Percentiles rank a stretch among this genome's conserved stretches.
phyloP scores from a whole-genome alignment of 306 rosid genomes.

The Prunus mume region DNA sequence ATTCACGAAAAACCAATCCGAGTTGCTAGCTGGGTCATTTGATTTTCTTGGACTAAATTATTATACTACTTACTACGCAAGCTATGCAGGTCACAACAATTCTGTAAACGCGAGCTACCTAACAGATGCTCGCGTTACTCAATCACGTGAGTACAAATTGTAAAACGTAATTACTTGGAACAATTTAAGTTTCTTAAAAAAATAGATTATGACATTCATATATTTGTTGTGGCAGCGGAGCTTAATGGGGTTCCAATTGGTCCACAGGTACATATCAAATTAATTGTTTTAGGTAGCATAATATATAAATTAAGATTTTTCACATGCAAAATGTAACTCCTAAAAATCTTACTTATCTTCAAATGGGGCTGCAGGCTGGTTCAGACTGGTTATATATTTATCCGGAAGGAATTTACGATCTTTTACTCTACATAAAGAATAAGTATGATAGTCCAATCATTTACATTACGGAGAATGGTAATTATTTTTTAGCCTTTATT shows the following conservation, averaged over 20 bases:
- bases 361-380: slow-evolving; percentile 14
- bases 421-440: slow-evolving; percentile 42
- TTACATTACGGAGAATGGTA: slow-evolving; percentile 73
- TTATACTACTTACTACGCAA: slow-evolving; percentile 49
- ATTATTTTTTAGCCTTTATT: background rate
- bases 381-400: slow-evolving; percentile 38
- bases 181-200: too few relatives aligned
- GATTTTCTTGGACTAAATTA: slow-evolving; percentile 69
- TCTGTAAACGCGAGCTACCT: slow-evolving; percentile 15
- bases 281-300: background rate
- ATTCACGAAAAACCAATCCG: slow-evolving; percentile 41
- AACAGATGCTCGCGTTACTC: slow-evolving; percentile 32
- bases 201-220: background rate
- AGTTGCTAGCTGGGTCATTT: slow-evolving; percentile 45
- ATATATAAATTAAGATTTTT: background rate
- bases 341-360: background rate
- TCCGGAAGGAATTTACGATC: slow-evolving; percentile 51
- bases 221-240: slow-evolving; percentile 16
- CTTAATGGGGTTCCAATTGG: slow-evolving; percentile 47
- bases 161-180: background rate
- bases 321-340: too few relatives aligned
- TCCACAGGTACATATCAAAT: slow-evolving; percentile 24
- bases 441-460: slow-evolving; percentile 50
- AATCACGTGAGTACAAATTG: slow-evolving; percentile 26
- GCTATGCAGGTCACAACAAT: slow-evolving; percentile 18